Conservation (phyloP, 768 basidiomycete genomes). For the Lenzites betulinus region DNA sequence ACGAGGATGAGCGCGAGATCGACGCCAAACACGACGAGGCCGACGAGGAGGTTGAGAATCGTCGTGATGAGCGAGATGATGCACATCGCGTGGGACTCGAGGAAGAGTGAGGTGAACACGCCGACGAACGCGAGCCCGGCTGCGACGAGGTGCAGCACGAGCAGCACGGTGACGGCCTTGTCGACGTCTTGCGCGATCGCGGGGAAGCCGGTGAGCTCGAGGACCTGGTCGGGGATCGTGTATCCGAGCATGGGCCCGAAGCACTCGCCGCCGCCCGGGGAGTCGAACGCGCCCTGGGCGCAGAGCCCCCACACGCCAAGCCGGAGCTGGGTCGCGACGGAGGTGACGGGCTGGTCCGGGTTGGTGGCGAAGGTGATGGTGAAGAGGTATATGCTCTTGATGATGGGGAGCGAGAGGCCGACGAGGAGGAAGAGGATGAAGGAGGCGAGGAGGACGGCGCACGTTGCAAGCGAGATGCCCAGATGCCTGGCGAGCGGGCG, state of each 20-base stretch:
- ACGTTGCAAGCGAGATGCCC: slow-evolving; percentile 48
- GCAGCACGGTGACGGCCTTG: too few relatives aligned
- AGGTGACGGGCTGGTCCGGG: slow-evolving; percentile 42
- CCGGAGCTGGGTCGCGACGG: slow-evolving; percentile 58
- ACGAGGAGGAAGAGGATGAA: slow-evolving; percentile 71
- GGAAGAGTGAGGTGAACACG: slow-evolving; percentile 56
- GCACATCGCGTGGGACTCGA: slow-evolving; percentile 54
- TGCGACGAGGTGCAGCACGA: slow-evolving; percentile 70
- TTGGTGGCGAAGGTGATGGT: slow-evolving; percentile 42
- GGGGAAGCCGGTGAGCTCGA: slow-evolving; percentile 45
- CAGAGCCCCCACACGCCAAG: slow-evolving; percentile 91
- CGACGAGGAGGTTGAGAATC: too few relatives aligned
- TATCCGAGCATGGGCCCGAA: slow-evolving; percentile 72
- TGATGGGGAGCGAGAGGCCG: slow-evolving; percentile 74
- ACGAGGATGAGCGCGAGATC: too few relatives aligned
- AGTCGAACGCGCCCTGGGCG: slow-evolving; percentile 43
- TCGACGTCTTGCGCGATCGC: slow-evolving; percentile 47
- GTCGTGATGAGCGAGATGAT: slow-evolving; percentile 60
- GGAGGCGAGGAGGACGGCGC: slow-evolving; percentile 52
- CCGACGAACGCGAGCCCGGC: slow-evolving; percentile 60
- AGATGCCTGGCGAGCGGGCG: slow-evolving; percentile 40
- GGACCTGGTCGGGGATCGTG: slow-evolving; percentile 46
- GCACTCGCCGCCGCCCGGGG: slow-evolving; percentile 49
- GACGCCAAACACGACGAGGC: too few relatives aligned
- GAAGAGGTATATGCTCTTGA: slow-evolving; percentile 67